Base-by-base conservation (phyloP, 306 rosid species). In the Sicyos baderoa region DNA sequence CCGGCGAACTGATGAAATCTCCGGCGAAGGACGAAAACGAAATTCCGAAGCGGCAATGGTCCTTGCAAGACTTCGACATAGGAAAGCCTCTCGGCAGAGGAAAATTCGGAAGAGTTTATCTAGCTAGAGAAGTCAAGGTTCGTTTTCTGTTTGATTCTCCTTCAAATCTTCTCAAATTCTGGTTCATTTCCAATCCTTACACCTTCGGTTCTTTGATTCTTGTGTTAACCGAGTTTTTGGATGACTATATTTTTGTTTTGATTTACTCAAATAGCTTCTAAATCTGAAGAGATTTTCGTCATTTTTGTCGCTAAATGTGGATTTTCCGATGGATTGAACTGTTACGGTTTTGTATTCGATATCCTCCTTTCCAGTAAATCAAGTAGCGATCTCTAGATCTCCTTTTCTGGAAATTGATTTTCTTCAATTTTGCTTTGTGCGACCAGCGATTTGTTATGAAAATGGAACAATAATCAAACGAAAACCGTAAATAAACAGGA, bases 1-100 rank as follows among this genome's bases (percentile, higher is more conserved):
- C 25, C n/a, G 9, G 68, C 69, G 56, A 22, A 9, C 23, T 40
- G 54, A 80, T 80, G 83, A 65, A 54, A n/a, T 57, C 79, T 14
- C 58, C 17, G 19, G 72, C 40, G 22, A 70, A 47, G 51, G 6
- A 49, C 11, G 70, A 60, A 35, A 75, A 72, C 17, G 55, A 45
- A 45, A 79, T 37, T 53, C 17, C 72, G 3, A 76, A 80, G 79
- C 68, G 72, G 22, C 54, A 73, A 44, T 87, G 97, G 97, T 88
- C 95, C 15, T 67, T 91, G 70, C 52, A 59, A 5, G 88, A 88
- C 50, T 87, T 91, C 78, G 90, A 88, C 83, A 86, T 91, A 68
- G 96, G 96, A n/a, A 91, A 87, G 57, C 96, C 91, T 14, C 91
- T 88, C 7, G 94, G 96, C 0, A 91, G 69, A 73, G 97, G 96